phyloP scores from a whole-genome alignment of 108 stramenopile species.

The Nitzschia inconspicua region DNA sequence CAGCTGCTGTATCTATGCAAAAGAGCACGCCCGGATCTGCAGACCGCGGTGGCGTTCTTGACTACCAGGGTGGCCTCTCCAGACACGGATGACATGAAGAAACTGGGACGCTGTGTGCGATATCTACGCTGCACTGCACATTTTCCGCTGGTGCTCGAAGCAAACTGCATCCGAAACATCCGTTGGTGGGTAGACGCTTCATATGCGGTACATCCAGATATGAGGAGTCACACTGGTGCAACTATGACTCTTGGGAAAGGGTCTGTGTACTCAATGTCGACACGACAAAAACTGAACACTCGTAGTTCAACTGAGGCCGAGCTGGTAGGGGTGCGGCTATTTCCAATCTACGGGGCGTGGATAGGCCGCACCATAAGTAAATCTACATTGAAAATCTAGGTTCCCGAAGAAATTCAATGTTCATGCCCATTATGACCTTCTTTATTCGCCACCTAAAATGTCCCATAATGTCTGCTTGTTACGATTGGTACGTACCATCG shows the following conservation, averaged over 20 bases:
- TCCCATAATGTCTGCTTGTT: no score
- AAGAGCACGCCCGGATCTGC: constrained; percentile 38
- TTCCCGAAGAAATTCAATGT: no score
- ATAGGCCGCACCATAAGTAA: no score
- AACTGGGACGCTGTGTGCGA: constrained; percentile 33
- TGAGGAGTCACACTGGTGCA: constrained; percentile 37
- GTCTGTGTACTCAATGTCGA: constrained; percentile 1
- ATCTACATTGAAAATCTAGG: no score
- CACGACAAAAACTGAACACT: constrained; percentile 41
- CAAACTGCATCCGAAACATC: constrained; percentile 2
- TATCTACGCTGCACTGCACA: constrained; percentile 33
- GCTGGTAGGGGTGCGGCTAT: constrained; percentile 21
- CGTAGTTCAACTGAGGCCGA: constrained; percentile 44
- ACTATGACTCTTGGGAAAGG: constrained; percentile 31
- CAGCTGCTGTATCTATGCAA: constrained; percentile 31
- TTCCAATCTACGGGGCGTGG: no score
- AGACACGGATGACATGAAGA: constrained; percentile 46
- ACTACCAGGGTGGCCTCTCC: constrained; percentile 38
- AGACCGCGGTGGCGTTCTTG: constrained; percentile 43
- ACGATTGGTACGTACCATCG: no score
- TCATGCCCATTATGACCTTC: no score
- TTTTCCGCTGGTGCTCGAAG: constrained; percentile 16
- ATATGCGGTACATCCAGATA: constrained; percentile 28
- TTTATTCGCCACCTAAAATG: no score
- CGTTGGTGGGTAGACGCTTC: constrained; percentile 29